Percentiles rank a stretch among this genome's conserved stretches.
phyloP scores from a whole-genome alignment of 2,329 filamentous ascomycete species.

The Fusarium sp. region DNA sequence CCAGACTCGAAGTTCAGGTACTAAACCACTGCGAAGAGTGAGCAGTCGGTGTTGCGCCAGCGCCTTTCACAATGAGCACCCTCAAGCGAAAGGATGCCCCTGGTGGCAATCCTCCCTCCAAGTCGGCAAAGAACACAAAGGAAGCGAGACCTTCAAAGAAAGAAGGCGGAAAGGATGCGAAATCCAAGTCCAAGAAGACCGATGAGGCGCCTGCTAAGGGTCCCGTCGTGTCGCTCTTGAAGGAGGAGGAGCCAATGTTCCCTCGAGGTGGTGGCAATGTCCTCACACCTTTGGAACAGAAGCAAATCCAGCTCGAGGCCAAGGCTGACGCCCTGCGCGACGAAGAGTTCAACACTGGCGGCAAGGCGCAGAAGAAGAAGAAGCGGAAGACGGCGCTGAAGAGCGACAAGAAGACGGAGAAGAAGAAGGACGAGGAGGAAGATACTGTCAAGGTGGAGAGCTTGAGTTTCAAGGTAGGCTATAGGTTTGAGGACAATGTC shows the following conservation, averaged over 20 bases:
- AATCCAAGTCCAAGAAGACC: constrained; percentile 48
- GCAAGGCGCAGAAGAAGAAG: constrained; percentile 63
- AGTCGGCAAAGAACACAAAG: constrained; percentile 60
- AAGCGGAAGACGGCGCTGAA: constrained; percentile 66
- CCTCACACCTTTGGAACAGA: constrained; percentile 92
- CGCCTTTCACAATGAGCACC: constrained; percentile 61
- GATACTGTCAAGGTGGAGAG: constrained; percentile 81
- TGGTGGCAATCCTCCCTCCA: constrained; percentile 60
- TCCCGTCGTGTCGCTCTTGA: constrained; percentile 60
- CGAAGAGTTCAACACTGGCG: constrained; percentile 70
- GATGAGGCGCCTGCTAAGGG: constrained; percentile 47
- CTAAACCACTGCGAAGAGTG: constrained; percentile 36
- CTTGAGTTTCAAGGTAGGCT: constrained; percentile 84
- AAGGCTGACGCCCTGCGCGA: constrained; percentile 93
- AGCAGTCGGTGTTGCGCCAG: constrained; percentile 44
- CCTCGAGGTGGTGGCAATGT: constrained; percentile 92
- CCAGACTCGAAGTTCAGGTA: constrained; percentile 34
- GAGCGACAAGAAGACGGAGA: constrained; percentile 64
- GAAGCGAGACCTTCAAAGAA: constrained; percentile 63
- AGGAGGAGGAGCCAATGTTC: constrained; percentile 89
- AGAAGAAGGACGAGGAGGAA: constrained; percentile 55
- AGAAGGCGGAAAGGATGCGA: constrained; percentile 48
- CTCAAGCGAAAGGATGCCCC: constrained; percentile 70
- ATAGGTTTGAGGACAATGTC: not conserved
- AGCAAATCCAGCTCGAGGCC: constrained; percentile 94